Percentiles rank a stretch among this genome's conserved stretches.
phyloP scores from a whole-genome alignment of 768 basidiomycete genomes.

The Termitomyces sp. region DNA sequence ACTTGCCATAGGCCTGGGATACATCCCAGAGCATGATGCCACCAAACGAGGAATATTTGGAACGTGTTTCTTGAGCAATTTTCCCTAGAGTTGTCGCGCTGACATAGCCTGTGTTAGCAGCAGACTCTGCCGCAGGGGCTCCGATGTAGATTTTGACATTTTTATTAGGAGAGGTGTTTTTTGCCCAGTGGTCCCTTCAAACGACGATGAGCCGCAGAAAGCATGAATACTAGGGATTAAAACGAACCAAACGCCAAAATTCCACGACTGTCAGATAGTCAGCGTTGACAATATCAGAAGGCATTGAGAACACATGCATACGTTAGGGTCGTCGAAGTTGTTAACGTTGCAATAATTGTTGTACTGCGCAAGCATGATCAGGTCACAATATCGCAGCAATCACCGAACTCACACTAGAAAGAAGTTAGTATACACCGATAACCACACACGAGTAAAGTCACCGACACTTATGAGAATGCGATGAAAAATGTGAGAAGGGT shows the following conservation, averaged over 20 bases:
- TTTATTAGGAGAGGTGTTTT: conserved; percentile 49
- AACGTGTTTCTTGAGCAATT: conserved; percentile 46
- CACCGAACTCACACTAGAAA: conserved; percentile 6
- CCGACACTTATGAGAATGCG: conserved; percentile 4
- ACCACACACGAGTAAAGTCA: background rate
- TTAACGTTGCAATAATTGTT: conserved; percentile 30
- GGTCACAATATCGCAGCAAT: background rate
- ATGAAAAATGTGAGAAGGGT: background rate
- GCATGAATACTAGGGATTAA: background rate
- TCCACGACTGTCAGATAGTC: conserved; percentile 44
- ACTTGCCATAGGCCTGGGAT: conserved; percentile 42
- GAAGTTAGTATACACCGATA: background rate
- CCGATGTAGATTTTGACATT: conserved; percentile 65
- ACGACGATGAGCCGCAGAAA: background rate
- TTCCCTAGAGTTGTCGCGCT: conserved; percentile 38
- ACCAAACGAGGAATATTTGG: conserved; percentile 59
- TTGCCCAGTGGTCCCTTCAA: conserved; percentile 62
- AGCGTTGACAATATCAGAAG: conserved; percentile 4
- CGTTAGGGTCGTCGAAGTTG: conserved; percentile 54
- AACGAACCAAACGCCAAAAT: conserved; percentile 49
- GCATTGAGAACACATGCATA: conserved; percentile 1
- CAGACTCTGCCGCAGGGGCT: conserved; percentile 51
- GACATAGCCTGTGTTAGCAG: conserved; percentile 57
- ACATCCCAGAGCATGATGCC: conserved; percentile 57
- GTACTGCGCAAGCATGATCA: conserved; percentile 20